A percentile compares a stretch with the other conserved stretches of the same genome.
Conservation (phyloP, 169 alveolate genomes). For the Babesia sp. region DNA sequence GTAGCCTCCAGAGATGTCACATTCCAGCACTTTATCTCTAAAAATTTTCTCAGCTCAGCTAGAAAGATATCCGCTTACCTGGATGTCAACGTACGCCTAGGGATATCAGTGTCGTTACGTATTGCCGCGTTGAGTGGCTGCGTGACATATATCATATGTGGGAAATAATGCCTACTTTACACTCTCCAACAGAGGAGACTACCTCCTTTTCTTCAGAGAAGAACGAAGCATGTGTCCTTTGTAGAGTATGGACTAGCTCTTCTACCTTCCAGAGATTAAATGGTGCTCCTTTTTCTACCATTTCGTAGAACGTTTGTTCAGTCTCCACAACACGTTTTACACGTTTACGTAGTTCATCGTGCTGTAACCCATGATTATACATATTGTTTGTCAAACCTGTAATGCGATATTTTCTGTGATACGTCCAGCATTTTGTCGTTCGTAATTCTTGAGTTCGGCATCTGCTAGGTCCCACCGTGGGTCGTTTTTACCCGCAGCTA, state of each 20-base stretch:
- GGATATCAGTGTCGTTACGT: slow-evolving; percentile 72
- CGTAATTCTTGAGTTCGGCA: slow-evolving; percentile 69
- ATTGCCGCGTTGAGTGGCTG: slow-evolving; percentile 79
- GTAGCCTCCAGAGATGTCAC: slow-evolving; percentile 65
- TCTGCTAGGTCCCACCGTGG: slow-evolving; percentile 63
- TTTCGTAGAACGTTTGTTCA: slow-evolving; percentile 75
- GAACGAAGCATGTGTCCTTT: slow-evolving; percentile 52
- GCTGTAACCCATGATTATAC: slow-evolving; percentile 16
- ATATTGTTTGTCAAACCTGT: slow-evolving; percentile 8
- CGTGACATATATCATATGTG: slow-evolving; percentile 22
- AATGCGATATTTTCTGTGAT: slow-evolving; percentile 71
- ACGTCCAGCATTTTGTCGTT: slow-evolving; percentile 59
- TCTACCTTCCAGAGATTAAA: slow-evolving; percentile 63
- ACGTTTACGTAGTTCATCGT: slow-evolving; percentile 67
- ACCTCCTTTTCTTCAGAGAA: slow-evolving; percentile 45
- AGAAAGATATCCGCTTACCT: slow-evolving; percentile 8
- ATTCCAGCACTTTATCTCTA: slow-evolving; percentile 40
- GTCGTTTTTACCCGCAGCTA: slow-evolving; percentile 63
- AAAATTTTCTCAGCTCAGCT: neutral
- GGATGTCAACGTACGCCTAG: slow-evolving; percentile 59
- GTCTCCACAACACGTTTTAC: slow-evolving; percentile 71
- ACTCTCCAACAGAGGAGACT: slow-evolving; percentile 41
- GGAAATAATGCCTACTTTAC: slow-evolving; percentile 33
- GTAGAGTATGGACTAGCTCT: slow-evolving; percentile 56
- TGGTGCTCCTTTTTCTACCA: slow-evolving; percentile 75